These are phyloP conservation scores for Grigorovia humatica DNA, from an alignment of 805 yeast genomes.

Conservation along the genomic window DNA sequence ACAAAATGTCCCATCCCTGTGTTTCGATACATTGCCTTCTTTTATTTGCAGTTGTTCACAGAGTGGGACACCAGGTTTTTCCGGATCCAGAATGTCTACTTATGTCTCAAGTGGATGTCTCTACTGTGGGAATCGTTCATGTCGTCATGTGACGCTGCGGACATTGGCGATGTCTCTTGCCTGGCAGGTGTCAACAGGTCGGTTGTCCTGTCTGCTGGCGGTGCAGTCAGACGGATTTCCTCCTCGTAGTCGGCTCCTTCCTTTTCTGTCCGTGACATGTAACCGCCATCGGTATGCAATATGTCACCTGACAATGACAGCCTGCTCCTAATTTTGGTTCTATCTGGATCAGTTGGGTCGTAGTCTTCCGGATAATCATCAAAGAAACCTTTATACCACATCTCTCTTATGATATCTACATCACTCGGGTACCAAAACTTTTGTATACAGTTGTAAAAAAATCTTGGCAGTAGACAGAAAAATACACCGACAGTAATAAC, in stretches of 20 bases:
- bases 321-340: constrained; percentile 14
- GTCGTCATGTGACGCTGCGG: neutral
- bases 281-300: neutral
- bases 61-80: neutral
- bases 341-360: constrained; percentile 76
- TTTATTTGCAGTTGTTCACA: neutral
- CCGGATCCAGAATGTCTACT: neutral
- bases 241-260: too few relatives aligned
- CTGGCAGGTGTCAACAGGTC: neutral
- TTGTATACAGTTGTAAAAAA: constrained; percentile 44
- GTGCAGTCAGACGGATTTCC: too few relatives aligned
- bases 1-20: too few relatives aligned
- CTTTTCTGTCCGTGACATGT: too few relatives aligned
- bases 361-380: constrained; percentile 54
- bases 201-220: too few relatives aligned
- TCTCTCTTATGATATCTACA: constrained; percentile 64
- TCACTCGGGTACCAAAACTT: constrained; percentile 54
- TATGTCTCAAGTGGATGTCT: neutral
- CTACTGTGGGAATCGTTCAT: neutral
- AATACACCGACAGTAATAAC: constrained; percentile 52
- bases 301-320: neutral
- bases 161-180: neutral
- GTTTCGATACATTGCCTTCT: neutral
- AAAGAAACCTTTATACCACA: constrained; percentile 56
- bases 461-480: constrained; percentile 59